Conservation (phyloP, 1,284 basidiomycete genomes). For the Fomitopsis betulina region DNA sequence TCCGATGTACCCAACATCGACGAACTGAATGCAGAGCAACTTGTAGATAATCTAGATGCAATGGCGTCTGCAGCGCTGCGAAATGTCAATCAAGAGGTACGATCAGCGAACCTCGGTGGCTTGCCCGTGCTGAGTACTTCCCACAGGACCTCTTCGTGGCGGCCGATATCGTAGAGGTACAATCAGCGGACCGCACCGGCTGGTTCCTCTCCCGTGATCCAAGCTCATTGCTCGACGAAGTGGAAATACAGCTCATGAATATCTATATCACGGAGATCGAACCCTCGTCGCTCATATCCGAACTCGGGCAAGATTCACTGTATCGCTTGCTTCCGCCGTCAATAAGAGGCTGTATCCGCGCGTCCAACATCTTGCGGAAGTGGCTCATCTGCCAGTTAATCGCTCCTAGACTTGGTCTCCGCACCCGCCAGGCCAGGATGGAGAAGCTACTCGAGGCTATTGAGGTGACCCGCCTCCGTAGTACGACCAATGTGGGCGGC, state of each 20-base stretch:
- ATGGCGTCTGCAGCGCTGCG: slow-evolving; percentile 70
- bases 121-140: not conserved
- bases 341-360: slow-evolving; percentile 68
- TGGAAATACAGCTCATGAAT: slow-evolving; percentile 74
- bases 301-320: slow-evolving; percentile 59
- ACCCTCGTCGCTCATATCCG: slow-evolving; percentile 64
- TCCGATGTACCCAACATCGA: slow-evolving; percentile 65
- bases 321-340: slow-evolving; percentile 72
- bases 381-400: slow-evolving; percentile 71
- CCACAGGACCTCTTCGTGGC: slow-evolving; percentile 65
- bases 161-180: slow-evolving; percentile 72
- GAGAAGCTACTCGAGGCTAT: slow-evolving; percentile 64
- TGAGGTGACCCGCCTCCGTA: slow-evolving; percentile 64
- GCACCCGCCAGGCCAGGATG: slow-evolving; percentile 63
- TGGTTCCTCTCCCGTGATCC: slow-evolving; percentile 66
- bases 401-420: slow-evolving; percentile 54
- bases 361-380: slow-evolving; percentile 68
- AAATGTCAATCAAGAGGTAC: slow-evolving; percentile 73
- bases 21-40: slow-evolving; percentile 55
- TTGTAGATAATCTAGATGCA: slow-evolving; percentile 70
- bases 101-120: not conserved
- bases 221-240: slow-evolving; percentile 46
- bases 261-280: slow-evolving; percentile 66
- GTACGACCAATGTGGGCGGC: slow-evolving; percentile 35
- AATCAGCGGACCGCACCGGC: slow-evolving; percentile 69